A percentile compares a stretch with the other conserved stretches of the same genome.
phyloP scores from a whole-genome alignment of 2,329 filamentous ascomycete genomes.

The Colletotrichum sp. region DNA sequence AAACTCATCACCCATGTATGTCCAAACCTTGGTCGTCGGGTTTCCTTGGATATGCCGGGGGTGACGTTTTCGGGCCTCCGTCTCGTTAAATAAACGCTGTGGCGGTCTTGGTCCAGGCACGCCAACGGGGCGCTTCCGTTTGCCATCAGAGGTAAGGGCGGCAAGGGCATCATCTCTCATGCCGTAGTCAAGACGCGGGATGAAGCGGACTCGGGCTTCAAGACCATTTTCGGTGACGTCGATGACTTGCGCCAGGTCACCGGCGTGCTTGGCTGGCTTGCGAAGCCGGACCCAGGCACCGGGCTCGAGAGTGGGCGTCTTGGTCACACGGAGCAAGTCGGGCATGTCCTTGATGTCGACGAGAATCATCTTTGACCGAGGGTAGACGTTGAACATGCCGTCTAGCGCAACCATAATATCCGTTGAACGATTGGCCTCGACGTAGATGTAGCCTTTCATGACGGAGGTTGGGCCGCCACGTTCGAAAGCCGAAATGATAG shows the following conservation, averaged over 20 bases:
- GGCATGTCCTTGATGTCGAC: slow-evolving; percentile 98
- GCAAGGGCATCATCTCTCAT: slow-evolving; percentile 74
- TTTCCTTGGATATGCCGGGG: slow-evolving; percentile 68
- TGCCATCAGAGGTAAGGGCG: slow-evolving; percentile 60
- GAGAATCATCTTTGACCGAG: slow-evolving; percentile 82
- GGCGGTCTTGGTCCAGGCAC: slow-evolving; percentile 75
- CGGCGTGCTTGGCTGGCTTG: slow-evolving; percentile 79
- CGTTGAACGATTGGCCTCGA: slow-evolving; percentile 86
- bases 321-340: slow-evolving; percentile 88
- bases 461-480: slow-evolving; percentile 76
- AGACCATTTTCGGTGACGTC: slow-evolving; percentile 93
- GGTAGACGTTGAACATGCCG: slow-evolving; percentile 87
- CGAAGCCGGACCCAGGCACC: slow-evolving; percentile 93
- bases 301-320: slow-evolving; percentile 82
- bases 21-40: slow-evolving; percentile 80
- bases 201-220: slow-evolving; percentile 84
- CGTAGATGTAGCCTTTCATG: slow-evolving; percentile 95
- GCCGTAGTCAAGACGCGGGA: slow-evolving; percentile 92
- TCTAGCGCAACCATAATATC: slow-evolving; percentile 86
- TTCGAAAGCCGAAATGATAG: slow-evolving; percentile 91
- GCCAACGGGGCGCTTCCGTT: slow-evolving; percentile 76
- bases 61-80: slow-evolving; percentile 89
- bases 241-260: slow-evolving; percentile 89
- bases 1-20: slow-evolving; percentile 87
- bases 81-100: slow-evolving; percentile 89